Conservation (phyloP, 768 basidiomycete species). For the Trichaptum fuscoviolaceum region DNA sequence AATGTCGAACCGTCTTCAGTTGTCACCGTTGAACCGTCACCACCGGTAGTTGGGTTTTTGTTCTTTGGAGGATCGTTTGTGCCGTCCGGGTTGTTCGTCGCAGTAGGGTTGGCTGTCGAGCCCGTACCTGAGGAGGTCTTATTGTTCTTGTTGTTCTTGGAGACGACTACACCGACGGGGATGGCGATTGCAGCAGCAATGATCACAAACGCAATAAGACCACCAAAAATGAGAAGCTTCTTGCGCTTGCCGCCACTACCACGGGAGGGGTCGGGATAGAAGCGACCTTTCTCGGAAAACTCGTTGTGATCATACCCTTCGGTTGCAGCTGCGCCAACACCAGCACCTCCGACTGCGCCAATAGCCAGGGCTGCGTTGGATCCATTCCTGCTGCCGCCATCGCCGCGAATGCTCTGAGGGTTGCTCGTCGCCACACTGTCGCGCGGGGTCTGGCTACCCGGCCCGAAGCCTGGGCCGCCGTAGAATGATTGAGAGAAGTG, state of each 20-base stretch:
- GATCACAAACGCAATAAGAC: conserved; percentile 5
- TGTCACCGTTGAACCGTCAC: conserved; percentile 63
- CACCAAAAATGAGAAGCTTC: not conserved
- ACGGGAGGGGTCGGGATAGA: not conserved
- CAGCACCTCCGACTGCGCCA: too few species aligned
- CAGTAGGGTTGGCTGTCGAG: not conserved
- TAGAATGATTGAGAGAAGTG: not conserved
- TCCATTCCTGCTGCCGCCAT: not conserved
- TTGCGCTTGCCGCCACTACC: not conserved
- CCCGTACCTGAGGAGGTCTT: not conserved
- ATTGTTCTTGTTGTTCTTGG: conserved; percentile 5
- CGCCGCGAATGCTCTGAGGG: not conserved
- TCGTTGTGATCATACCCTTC: not conserved
- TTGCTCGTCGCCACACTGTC: conserved; percentile 1
- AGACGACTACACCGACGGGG: conserved; percentile 2
- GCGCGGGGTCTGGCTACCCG: not conserved
- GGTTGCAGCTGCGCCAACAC: not conserved
- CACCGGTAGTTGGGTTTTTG: conserved; percentile 39
- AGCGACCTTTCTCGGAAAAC: not conserved
- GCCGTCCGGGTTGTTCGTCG: not conserved
- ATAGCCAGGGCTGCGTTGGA: not conserved
- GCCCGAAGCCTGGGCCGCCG: not conserved
- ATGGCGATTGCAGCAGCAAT: conserved; percentile 8
- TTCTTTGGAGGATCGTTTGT: not conserved
- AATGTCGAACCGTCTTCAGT: conserved; percentile 66